Evolutionary conservation across 345 rosid genomes (phyloP), one percentile per base, ranked within the genome.

Genomic region (Gynandropsis gynandra): DNA sequence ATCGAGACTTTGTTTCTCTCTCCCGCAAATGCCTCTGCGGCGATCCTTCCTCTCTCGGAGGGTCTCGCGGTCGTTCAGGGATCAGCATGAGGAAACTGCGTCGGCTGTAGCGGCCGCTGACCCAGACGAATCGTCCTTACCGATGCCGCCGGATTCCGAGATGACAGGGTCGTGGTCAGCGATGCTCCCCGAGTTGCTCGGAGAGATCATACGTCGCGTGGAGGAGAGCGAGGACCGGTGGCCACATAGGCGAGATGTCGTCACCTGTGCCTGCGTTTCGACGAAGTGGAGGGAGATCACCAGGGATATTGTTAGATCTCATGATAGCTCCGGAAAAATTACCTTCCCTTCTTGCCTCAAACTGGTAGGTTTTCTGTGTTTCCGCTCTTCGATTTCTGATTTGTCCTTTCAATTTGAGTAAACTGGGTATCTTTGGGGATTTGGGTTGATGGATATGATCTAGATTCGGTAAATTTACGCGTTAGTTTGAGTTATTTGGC

Each of bases 331-430:
- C 6, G 85, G 77, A 60, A 77, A 66, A 59, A 89, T 89, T 32
- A 89, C 98, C 32, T 90, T 86, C 71, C 98, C 98, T 67, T 78
- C 92, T 49, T 86, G 89, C 47, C 96, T 90, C 31, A 86, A 83
- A 63, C 80, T 78, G 87, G 98, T 89, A 42, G 5, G 5, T 9
- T 4, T 14, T 1, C 18, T 27, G 4, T 18, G 11, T 10, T 58
- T 24, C 6, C 47, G 4, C 29, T 24, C 29, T 24, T 24, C 29
- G 29, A 24, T 24, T 24, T 24, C 29, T 24, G 29, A 2, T 24
- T 5, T 24, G 4, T 24, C 29, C 5, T 24, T 24, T 5, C 29
- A 5, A 24, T 24, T 24, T 24, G 29, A 24, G 2, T 24, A 24
- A 2, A 24, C 29, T 2, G 29, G 29, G 29, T 24, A 24, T 24